Evolutionary conservation across 306 rosid genomes (phyloP).

Genomic region (Oxytropis ochrocephala): DNA sequence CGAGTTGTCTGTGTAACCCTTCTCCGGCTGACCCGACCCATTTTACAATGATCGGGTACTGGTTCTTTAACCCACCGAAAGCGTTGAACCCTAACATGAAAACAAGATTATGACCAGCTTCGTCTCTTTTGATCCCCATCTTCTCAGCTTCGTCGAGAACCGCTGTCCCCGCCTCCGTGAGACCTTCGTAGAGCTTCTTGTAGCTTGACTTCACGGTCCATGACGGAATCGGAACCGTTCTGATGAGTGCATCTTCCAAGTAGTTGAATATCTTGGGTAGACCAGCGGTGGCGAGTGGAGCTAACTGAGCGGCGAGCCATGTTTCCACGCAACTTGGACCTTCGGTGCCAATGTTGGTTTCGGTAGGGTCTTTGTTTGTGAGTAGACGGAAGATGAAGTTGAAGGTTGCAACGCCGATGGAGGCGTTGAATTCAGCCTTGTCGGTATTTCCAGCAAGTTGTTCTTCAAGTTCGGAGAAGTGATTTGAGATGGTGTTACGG

Average conservation of each 20-base stretch:
- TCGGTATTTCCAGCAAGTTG: conserved; percentile 10
- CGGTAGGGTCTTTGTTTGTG: conserved; percentile 28
- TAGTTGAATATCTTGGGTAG: conserved; percentile 33
- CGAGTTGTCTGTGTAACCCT: conserved; percentile 35
- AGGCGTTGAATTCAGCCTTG: conserved; percentile 33
- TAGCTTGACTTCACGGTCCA: conserved; percentile 37
- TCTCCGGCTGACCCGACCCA: conserved; percentile 56
- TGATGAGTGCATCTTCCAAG: conserved; percentile 42
- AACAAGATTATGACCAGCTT: conserved; percentile 61
- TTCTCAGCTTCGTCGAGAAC: conserved; percentile 49
- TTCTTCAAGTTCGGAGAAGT: conserved; percentile 40
- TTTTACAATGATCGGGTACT: conserved; percentile 47
- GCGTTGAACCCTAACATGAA: conserved; percentile 65
- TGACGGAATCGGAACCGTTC: conserved; percentile 41
- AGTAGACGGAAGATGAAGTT: conserved; percentile 42
- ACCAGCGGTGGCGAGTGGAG: conserved; percentile 39
- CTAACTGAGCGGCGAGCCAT: conserved; percentile 52
- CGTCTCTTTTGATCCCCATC: conserved; percentile 43
- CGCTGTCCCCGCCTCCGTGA: conserved; percentile 12
- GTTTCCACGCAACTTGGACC: conserved; percentile 24
- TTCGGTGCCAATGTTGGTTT: conserved; percentile 15
- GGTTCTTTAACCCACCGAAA: conserved; percentile 48
- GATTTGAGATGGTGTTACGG: conserved; percentile 19
- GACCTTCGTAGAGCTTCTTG: conserved; percentile 37
- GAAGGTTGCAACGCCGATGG: conserved; percentile 29